phyloP scores from a whole-genome alignment of 108 stramenopile species.

The Cyclostephanos invisitatus region DNA sequence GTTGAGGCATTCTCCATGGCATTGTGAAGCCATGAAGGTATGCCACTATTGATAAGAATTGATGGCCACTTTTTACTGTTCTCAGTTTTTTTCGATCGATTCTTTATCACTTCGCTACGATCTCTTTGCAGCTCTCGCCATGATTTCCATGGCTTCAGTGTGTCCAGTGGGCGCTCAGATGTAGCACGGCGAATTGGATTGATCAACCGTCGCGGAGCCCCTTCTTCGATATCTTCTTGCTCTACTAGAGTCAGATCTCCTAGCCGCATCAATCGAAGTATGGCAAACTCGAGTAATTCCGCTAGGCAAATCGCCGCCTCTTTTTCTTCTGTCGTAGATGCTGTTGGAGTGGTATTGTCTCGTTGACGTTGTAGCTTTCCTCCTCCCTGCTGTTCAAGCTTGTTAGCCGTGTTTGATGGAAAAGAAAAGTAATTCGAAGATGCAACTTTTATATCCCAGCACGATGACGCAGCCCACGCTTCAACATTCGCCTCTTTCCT shows the following conservation, averaged over 20 bases:
- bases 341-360: background rate
- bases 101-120: slow-evolving; percentile 8
- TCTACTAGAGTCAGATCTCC: slow-evolving; percentile 54
- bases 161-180: slow-evolving; percentile 54
- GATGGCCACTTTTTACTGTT: slow-evolving; percentile 17
- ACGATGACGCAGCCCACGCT: slow-evolving; percentile 66
- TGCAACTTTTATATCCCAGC: slow-evolving; percentile 78
- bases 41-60: slow-evolving; percentile 10
- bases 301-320: slow-evolving; percentile 56
- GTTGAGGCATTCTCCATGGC: slow-evolving; percentile 27
- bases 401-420: background rate
- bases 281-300: slow-evolving; percentile 73
- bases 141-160: slow-evolving; percentile 58
- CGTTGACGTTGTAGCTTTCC: background rate
- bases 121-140: slow-evolving; percentile 47
- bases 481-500: slow-evolving; percentile 52
- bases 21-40: slow-evolving; percentile 33
- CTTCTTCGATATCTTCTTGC: slow-evolving; percentile 1
- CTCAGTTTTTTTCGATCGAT: background rate
- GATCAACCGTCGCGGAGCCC: background rate
- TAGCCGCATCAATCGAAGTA: slow-evolving; percentile 61
- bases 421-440: slow-evolving; percentile 46
- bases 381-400: background rate
- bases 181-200: slow-evolving; percentile 57
- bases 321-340: slow-evolving; percentile 33